Evolutionary conservation across 441 rosid genomes (phyloP).

Genomic region (Populus hybrid): DNA sequence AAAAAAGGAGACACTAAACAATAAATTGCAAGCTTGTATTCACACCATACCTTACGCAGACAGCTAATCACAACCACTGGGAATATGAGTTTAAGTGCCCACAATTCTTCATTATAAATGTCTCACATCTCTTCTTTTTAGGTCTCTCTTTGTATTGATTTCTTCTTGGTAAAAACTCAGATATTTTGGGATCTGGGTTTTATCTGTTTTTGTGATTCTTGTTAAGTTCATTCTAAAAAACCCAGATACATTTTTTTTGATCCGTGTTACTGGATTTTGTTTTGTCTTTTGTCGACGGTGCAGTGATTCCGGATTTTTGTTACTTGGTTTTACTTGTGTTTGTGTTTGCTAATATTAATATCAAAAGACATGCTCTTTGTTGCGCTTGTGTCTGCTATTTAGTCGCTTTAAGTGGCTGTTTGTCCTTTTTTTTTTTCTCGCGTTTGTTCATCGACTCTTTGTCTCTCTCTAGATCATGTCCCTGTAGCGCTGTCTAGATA

Average conservation of each 20-base stretch:
- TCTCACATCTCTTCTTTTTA: neutral
- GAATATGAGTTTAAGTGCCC: constrained; percentile 12
- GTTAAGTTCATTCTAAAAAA: constrained; percentile 1
- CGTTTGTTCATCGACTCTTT: neutral
- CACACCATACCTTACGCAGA: constrained; percentile 24
- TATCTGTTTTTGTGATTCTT: neutral
- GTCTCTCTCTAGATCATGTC: neutral
- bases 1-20: neutral
- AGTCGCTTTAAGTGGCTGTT: neutral
- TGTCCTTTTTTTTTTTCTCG: neutral
- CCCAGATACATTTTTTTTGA: neutral
- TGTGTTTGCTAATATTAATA: neutral
- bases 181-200: constrained; percentile 39
- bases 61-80: constrained; percentile 26
- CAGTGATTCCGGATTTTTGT: neutral
- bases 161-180: constrained; percentile 5
- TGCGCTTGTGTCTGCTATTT: neutral
- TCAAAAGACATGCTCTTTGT: neutral
- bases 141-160: neutral
- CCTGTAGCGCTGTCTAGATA: too few relatives aligned
- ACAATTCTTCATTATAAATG: neutral
- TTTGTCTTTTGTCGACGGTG: neutral
- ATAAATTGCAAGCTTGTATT: constrained; percentile 7
- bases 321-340: too few relatives aligned
- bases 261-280: neutral